Conservation (phyloP, 2,329 filamentous ascomycete species). For the Pseudomassariella vexata region DNA sequence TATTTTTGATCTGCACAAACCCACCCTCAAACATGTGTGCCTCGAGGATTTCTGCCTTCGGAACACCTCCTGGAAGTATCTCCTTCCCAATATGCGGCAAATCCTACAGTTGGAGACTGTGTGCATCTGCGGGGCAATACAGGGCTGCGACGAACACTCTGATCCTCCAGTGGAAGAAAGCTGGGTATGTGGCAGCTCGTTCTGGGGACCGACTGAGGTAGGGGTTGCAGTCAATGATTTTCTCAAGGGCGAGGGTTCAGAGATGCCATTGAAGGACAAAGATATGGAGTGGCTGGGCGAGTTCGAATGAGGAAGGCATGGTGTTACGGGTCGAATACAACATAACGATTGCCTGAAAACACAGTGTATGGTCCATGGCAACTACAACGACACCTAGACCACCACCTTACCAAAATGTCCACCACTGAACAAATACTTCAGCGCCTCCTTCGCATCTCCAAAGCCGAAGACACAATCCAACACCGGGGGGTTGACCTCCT, state of each 20-base stretch:
- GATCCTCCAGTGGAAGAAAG: too few relatives aligned
- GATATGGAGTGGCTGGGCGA: too few relatives aligned
- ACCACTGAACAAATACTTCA: slow-evolving; percentile 45
- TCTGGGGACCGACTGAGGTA: too few relatives aligned
- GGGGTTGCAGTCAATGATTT: too few relatives aligned
- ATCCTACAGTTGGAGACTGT: slow-evolving; percentile 14
- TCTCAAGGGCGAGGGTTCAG: too few relatives aligned
- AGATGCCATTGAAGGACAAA: too few relatives aligned
- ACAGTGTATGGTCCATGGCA: too few relatives aligned
- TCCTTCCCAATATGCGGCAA: slow-evolving; percentile 20
- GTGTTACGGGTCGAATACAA: too few relatives aligned
- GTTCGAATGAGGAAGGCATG: too few relatives aligned
- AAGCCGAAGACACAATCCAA: slow-evolving; percentile 42
- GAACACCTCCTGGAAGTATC: slow-evolving; percentile 16
- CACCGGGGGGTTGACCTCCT: slow-evolving; percentile 37
- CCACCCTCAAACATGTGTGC: slow-evolving; percentile 17
- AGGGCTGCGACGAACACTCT: slow-evolving; percentile 11
- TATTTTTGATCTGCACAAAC: slow-evolving; percentile 16
- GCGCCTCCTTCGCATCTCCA: slow-evolving; percentile 40
- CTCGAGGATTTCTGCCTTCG: slow-evolving; percentile 15
- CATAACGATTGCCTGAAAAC: too few relatives aligned
- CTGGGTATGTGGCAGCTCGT: too few relatives aligned
- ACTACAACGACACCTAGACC: slow-evolving; percentile 33
- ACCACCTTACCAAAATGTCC: slow-evolving; percentile 55
- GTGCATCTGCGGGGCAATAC: slow-evolving; percentile 18